Conservation (phyloP, 2,329 filamentous ascomycete species). For the Pseudogymnoascus sp. region DNA sequence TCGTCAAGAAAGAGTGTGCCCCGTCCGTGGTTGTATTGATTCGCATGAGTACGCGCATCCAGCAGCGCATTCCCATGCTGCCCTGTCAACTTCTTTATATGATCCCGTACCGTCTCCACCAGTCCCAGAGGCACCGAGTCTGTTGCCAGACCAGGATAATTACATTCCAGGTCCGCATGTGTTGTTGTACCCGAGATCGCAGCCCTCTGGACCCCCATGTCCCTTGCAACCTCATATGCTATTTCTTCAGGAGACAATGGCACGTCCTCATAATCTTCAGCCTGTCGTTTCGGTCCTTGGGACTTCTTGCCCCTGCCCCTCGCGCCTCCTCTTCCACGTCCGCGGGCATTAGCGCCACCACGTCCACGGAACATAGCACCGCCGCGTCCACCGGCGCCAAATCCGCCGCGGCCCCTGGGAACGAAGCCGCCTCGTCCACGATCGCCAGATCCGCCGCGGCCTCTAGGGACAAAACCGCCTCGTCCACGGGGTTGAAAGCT, state of each 20-base stretch:
- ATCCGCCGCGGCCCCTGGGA: not conserved
- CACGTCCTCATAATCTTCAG: slow-evolving; percentile 12
- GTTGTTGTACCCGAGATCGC: slow-evolving; percentile 22
- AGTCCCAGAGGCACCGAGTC: slow-evolving; percentile 17
- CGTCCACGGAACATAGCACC: slow-evolving; percentile 11
- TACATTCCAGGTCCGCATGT: slow-evolving; percentile 15
- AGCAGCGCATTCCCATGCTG: slow-evolving; percentile 3
- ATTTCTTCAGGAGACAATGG: slow-evolving; percentile 20
- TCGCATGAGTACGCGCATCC: not conserved
- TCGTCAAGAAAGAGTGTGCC: slow-evolving; percentile 9
- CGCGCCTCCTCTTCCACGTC: slow-evolving; percentile 29
- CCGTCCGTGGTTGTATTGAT: slow-evolving; percentile 6
- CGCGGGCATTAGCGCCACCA: slow-evolving; percentile 11
- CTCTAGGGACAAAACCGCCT: not conserved
- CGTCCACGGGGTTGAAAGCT: not conserved
- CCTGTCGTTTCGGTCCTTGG: not conserved
- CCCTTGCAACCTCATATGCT: slow-evolving; percentile 17
- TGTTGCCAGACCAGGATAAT: slow-evolving; percentile 20
- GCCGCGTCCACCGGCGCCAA: slow-evolving; percentile 10
- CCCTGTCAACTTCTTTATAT: slow-evolving; percentile 21
- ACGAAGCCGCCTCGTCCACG: not conserved
- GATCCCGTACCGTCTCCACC: slow-evolving; percentile 20
- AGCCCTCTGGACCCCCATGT: slow-evolving; percentile 19
- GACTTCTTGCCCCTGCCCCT: slow-evolving; percentile 36
- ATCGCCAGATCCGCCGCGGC: not conserved